Base-by-base conservation (phyloP, 306 rosid species). In the Lathyrus aphaca region DNA sequence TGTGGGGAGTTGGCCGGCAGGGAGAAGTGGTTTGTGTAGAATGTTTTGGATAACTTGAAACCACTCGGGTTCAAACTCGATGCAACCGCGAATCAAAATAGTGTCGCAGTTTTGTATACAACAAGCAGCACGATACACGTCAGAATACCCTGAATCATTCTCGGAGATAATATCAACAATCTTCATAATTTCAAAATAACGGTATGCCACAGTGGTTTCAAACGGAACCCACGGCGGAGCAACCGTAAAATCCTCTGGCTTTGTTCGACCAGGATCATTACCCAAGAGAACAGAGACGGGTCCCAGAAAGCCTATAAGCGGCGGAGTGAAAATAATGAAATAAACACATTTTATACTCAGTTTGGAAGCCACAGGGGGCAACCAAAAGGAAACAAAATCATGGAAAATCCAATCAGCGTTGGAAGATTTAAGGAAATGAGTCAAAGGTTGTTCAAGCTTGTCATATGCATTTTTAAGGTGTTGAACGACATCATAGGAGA, bases 401-500 rank as follows among this genome's bases (percentile, higher is more conserved):
- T 65, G 46, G 10, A 88, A 64, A 7, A 86, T 11, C 87, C 87
- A 88, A 25, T 83, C 86, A 0, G 72, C 74, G 0, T 69, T 62
- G 12, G 82, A 77, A 37, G 85, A 43, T 55, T 51, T 23, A 2
- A 88, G 84, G 35, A 86, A 80, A 0, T 16, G 18, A 2, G 68
- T 14, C 12, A 85, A 4, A 0, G 80, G 77, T 1, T 74, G 23
- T 66, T 50, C 74, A 44, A 88, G 88, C 3, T 1, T 13, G 5
- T 85, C 88, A 32, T 48, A 57, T 10, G 84, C 84, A 5, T 14
- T 8, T 17, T 85, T 88, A 7, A 88, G 88, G n/a, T 32, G 16
- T 12, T 30, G 77, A 29, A 85, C 79, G 11, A 50, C 44, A 60
- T 81, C 49, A 27, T 60, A 63, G 0, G 90, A 76, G 19, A 88